Conservation (phyloP, 2,329 filamentous ascomycete species). For the Bipolaris sorokiniana region DNA sequence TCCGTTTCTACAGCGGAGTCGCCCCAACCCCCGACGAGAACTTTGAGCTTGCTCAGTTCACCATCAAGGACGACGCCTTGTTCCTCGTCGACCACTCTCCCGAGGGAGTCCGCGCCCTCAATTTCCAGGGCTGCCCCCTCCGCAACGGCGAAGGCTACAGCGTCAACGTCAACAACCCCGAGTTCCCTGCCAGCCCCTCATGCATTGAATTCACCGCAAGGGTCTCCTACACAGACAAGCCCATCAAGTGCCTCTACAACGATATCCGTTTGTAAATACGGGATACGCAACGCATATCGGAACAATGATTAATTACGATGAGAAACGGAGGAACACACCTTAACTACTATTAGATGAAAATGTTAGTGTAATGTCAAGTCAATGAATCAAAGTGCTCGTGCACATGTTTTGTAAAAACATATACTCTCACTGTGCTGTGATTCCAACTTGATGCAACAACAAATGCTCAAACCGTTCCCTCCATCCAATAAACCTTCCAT, state of each 20-base stretch:
- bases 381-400: too few relatives aligned
- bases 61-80: constrained; percentile 55
- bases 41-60: constrained; percentile 51
- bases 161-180: not conserved
- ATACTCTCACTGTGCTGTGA: too few relatives aligned
- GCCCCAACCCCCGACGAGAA: constrained; percentile 40
- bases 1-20: constrained; percentile 60
- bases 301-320: too few relatives aligned
- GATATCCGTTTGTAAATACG: not conserved
- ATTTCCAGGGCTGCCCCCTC: constrained; percentile 62
- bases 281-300: too few relatives aligned
- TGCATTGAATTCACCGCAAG: constrained; percentile 3
- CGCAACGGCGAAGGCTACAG: constrained; percentile 43
- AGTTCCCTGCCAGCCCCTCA: constrained; percentile 17
- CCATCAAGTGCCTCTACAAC: not conserved
- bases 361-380: too few relatives aligned
- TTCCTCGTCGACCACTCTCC: constrained; percentile 44
- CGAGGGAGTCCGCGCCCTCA: constrained; percentile 34
- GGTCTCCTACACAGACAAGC: not conserved
- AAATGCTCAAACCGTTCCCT: too few relatives aligned
- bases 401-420: too few relatives aligned
- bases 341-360: too few relatives aligned
- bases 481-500: too few relatives aligned
- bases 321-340: too few relatives aligned
- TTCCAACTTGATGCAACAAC: too few relatives aligned